A percentile compares a stretch with the other conserved stretches of the same genome.
These are phyloP conservation scores for Apophysomyces variabilis DNA, from an alignment of 371 early-diverging fungal species.

Conservation along the genomic window DNA sequence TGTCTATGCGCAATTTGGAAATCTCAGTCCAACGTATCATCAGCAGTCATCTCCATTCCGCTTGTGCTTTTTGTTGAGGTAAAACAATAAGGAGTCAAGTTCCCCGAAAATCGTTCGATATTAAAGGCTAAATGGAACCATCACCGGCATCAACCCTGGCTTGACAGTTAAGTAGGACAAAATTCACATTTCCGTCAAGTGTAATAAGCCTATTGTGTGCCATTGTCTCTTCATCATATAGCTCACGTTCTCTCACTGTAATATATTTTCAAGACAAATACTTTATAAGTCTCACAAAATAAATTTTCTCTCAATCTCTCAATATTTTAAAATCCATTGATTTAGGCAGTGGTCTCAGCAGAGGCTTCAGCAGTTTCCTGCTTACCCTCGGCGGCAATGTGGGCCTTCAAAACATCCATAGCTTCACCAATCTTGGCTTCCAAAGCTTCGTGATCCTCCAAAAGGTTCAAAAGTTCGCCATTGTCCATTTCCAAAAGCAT, in stretches of 20 bases:
- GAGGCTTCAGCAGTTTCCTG: conserved; percentile 5
- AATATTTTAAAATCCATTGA: background rate
- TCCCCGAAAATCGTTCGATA: too few relatives aligned
- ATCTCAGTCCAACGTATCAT: too few relatives aligned
- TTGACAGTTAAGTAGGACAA: too few relatives aligned
- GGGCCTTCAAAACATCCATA: conserved; percentile 72
- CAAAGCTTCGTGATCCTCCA: conserved; percentile 69
- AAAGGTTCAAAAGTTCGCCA: conserved; percentile 76
- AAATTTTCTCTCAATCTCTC: conserved; percentile 7
- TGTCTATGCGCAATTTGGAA: too few relatives aligned
- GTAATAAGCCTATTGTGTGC: too few relatives aligned
- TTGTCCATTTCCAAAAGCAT: conserved; percentile 95
- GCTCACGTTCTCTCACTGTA: background rate
- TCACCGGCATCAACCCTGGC: too few relatives aligned
- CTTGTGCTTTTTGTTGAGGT: too few relatives aligned
- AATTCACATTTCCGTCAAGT: too few relatives aligned
- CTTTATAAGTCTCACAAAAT: conserved; percentile 5
- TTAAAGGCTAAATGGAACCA: too few relatives aligned
- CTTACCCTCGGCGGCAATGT: conserved; percentile 2
- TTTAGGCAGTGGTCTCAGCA: conserved; percentile 5
- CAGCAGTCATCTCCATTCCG: too few relatives aligned
- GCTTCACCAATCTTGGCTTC: conserved; percentile 84
- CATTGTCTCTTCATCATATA: too few relatives aligned
- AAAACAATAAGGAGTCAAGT: too few relatives aligned
- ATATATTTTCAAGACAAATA: background rate